These are phyloP conservation scores for Verticillium nubilum DNA, from an alignment of 2,329 filamentous ascomycete species.

Conservation along the genomic window DNA sequence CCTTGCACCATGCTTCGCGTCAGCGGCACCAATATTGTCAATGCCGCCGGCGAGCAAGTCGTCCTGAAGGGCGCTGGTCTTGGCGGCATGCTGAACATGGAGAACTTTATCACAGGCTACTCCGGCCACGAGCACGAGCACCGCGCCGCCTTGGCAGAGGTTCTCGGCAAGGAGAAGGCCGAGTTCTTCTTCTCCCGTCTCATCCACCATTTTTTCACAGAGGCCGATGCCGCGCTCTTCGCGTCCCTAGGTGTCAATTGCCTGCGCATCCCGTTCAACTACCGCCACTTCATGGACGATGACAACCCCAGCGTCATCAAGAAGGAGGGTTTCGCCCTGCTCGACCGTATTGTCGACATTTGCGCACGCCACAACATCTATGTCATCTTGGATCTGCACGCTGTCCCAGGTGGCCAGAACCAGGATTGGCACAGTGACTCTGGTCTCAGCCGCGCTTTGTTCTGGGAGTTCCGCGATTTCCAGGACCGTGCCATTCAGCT, in stretches of 20 bases:
- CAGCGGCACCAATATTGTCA: slow-evolving; percentile 32
- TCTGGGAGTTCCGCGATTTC: slow-evolving; percentile 41
- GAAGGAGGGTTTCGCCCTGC: slow-evolving; percentile 37
- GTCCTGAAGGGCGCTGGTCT: slow-evolving; percentile 32
- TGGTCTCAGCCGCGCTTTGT: slow-evolving; percentile 29
- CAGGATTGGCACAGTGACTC: slow-evolving; percentile 41
- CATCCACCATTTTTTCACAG: slow-evolving; percentile 53
- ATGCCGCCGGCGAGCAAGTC: slow-evolving; percentile 34
- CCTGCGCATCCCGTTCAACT: slow-evolving; percentile 56
- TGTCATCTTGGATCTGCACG: slow-evolving; percentile 38
- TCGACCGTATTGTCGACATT: slow-evolving; percentile 43
- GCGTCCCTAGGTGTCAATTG: slow-evolving; percentile 51
- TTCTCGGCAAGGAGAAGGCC: slow-evolving; percentile 50
- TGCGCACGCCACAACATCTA: slow-evolving; percentile 37
- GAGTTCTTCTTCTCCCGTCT: slow-evolving; percentile 55
- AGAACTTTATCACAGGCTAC: slow-evolving; percentile 61
- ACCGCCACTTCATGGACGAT: slow-evolving; percentile 50
- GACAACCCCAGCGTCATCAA: slow-evolving; percentile 43
- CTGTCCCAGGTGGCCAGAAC: slow-evolving; percentile 38
- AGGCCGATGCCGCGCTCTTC: slow-evolving; percentile 52
- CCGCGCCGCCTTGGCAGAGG: slow-evolving; percentile 44
- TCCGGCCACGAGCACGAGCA: slow-evolving; percentile 54
- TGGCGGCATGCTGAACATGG: slow-evolving; percentile 38
- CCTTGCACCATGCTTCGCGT: slow-evolving; percentile 23
- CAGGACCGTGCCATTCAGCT: slow-evolving; percentile 39